phyloP scores from a whole-genome alignment of 2,329 filamentous ascomycete species.

The Nigrospora sphaerica region DNA sequence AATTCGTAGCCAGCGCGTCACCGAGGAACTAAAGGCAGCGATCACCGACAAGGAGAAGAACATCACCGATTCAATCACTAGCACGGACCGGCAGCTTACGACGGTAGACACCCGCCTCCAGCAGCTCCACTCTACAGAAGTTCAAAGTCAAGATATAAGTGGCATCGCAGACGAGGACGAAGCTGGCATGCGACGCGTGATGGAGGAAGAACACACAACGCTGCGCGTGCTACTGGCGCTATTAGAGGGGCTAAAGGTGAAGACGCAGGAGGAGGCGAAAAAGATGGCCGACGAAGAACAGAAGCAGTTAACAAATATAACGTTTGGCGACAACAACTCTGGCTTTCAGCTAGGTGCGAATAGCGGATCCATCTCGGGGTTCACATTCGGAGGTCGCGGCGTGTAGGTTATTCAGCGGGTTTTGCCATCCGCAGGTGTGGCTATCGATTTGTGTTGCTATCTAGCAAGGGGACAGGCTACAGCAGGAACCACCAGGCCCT shows the following conservation, averaged over 20 bases:
- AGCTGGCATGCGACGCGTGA: background rate
- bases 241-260: background rate
- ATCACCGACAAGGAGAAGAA: background rate
- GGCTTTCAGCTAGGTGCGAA: background rate
- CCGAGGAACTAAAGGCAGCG: background rate
- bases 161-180: background rate
- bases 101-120: background rate
- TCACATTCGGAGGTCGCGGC: no score
- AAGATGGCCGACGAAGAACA: background rate
- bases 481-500: no score
- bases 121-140: no score
- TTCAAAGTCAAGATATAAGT: no score
- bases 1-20: background rate
- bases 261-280: background rate
- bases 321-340: background rate
- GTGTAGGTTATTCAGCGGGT: no score
- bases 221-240: background rate
- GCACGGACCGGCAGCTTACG: background rate
- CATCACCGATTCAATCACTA: background rate
- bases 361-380: no score
- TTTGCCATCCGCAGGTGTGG: no score
- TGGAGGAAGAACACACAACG: background rate
- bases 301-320: background rate
- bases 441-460: no score
- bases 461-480: no score